Conservation (phyloP, 2,329 filamentous ascomycete genomes). For the Penicillium verrucosum region DNA sequence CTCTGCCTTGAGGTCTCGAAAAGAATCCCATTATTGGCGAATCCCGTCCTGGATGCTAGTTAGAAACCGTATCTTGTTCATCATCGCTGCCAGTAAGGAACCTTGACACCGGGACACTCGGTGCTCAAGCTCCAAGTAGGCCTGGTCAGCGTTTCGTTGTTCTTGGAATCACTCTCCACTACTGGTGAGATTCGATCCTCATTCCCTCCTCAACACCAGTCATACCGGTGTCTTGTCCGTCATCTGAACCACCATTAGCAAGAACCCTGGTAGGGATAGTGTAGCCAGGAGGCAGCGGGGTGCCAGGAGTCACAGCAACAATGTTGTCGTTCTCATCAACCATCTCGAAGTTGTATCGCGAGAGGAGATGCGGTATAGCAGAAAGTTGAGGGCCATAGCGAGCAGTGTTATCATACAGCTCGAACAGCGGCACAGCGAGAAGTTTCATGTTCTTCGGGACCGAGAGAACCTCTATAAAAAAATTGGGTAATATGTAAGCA, state of each 20-base stretch:
- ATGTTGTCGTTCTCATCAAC: conserved; percentile 89
- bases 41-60: neutral
- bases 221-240: conserved; percentile 35
- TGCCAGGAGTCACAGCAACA: conserved; percentile 77
- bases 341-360: conserved; percentile 95
- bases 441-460: conserved; percentile 99
- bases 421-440: conserved; percentile 91
- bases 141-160: neutral
- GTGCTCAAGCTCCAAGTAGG: neutral
- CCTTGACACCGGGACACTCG: neutral
- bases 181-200: conserved; percentile 26
- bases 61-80: neutral
- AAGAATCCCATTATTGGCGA: neutral
- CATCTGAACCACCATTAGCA: conserved; percentile 44
- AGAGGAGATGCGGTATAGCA: conserved; percentile 91
- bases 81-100: neutral
- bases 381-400: conserved; percentile 94
- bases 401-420: conserved; percentile 95
- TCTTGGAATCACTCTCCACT: neutral
- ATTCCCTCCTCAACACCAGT: conserved; percentile 28
- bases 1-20: neutral
- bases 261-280: conserved; percentile 65
- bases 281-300: conserved; percentile 56
- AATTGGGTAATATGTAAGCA: neutral
- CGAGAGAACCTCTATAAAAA: conserved; percentile 73